These are phyloP conservation scores for Setaria viridis DNA, from an alignment of 202 grass and related monocot species.

Conservation along the genomic window DNA sequence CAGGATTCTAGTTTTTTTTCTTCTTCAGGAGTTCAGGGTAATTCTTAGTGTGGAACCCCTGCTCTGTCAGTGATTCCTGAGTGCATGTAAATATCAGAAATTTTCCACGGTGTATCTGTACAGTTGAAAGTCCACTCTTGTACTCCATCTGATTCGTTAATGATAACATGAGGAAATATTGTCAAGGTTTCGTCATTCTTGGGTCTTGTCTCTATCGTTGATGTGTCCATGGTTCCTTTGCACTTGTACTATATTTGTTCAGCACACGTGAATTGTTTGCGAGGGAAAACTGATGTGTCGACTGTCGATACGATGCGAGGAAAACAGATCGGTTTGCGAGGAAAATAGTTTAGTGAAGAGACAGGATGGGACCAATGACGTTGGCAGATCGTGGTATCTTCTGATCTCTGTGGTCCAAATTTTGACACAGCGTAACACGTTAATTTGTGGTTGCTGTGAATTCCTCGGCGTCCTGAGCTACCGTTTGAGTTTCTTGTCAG, in stretches of 20 bases:
- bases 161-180: constrained; percentile 22
- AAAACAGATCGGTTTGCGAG: too few relatives aligned
- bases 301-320: too few relatives aligned
- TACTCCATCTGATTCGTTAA: constrained; percentile 36
- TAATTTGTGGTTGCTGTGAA: neutral
- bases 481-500: too few relatives aligned
- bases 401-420: too few relatives aligned
- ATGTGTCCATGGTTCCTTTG: neutral
- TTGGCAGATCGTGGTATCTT: neutral
- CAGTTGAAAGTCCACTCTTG: constrained; percentile 38
- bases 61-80: constrained; percentile 22
- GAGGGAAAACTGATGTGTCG: neutral
- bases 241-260: neutral
- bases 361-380: neutral
- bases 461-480: neutral
- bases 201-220: neutral
- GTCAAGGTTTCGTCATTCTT: neutral
- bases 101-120: constrained; percentile 51
- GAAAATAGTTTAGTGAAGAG: neutral
- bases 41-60: constrained; percentile 56
- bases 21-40: constrained; percentile 20
- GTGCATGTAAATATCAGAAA: constrained; percentile 58
- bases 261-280: neutral
- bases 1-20: neutral
- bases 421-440: neutral